Evolutionary conservation across 495 filamentous ascomycete genomes (phyloP), one percentile per base, ranked within the genome.

Genomic region (Penicillium pancosmium): DNA sequence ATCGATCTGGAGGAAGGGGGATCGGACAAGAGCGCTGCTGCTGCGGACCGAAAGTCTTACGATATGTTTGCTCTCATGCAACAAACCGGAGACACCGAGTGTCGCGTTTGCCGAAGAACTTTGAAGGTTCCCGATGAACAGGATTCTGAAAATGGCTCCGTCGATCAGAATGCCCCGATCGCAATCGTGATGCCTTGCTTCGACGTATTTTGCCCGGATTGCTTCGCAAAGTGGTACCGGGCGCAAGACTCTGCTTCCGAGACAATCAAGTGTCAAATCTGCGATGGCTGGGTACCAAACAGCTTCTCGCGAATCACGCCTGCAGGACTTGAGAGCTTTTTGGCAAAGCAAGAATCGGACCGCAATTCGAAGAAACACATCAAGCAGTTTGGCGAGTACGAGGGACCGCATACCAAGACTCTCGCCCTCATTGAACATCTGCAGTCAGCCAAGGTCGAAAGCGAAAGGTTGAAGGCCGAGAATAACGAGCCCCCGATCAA

Each of bases 381-480:
- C 44, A 87, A 88, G 65, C 78, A 81, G 15, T 74, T 89, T 27
- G 85, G 84, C 3, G 79, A 82, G 19, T 98, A 98, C 70, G 81
- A 81, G 46, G 91, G 92, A 0, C 93, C 93, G 0, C 91, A 94
- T 61, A 95, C 92, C 25, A 98, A 98, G 71, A 96, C 93, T 0
- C 84, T 81, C 46, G 91, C 89, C 1, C 82, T 98, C 5, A 54
- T 97, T 5, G 69, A 86, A 23, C 84, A 87, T 25, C 79, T 98
- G 4, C 71, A 85, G 7, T 71, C 74, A 55, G 80, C 84, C 44
- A 78, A 84, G 51, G 77, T 77, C 38, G 82, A 88, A 61, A 92
- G 86, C 68, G 69, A 80, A 50, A 68, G 71, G 5, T 73, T 84
- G 2, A 76, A 82, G 12, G 73, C 27, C 4, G 27, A 83, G 2